Conservation (phyloP, 331 rosid species). For the Pyrus hybrid region DNA sequence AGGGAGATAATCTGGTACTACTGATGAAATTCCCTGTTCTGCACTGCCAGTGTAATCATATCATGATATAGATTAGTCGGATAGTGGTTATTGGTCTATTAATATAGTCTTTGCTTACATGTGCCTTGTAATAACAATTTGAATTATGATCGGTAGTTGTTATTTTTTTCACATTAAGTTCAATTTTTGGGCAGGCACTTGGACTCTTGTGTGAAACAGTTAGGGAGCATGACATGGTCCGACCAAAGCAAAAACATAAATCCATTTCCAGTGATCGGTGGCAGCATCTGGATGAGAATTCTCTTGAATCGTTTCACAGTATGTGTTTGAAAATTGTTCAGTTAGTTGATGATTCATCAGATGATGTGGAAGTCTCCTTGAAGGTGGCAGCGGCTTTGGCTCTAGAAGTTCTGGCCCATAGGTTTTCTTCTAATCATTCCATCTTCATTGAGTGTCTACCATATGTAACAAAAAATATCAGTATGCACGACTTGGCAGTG, state of each 20-base stretch:
- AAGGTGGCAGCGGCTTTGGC: constrained; percentile 79
- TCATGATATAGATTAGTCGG: neutral
- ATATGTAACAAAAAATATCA: constrained; percentile 41
- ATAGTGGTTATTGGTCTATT: neutral
- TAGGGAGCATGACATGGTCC: constrained; percentile 28
- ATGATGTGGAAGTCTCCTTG: constrained; percentile 38
- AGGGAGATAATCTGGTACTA: neutral
- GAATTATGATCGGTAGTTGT: neutral
- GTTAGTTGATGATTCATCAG: constrained; percentile 46
- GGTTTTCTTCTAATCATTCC: constrained; percentile 48
- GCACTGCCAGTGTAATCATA: neutral
- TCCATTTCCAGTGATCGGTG: constrained; percentile 32
- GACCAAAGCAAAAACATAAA: constrained; percentile 31
- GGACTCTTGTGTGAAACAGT: constrained; percentile 63
- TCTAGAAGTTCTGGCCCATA: constrained; percentile 62
- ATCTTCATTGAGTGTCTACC: constrained; percentile 53
- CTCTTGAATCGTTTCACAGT: constrained; percentile 38
- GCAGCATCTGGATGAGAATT: constrained; percentile 46
- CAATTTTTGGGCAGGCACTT: constrained; percentile 63
- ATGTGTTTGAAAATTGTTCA: constrained; percentile 55
- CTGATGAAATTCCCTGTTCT: neutral
- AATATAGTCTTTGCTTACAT: neutral
- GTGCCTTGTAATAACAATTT: neutral
- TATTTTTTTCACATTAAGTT: neutral
- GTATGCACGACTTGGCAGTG: constrained; percentile 32